These are phyloP conservation scores for Suillus americanus DNA, from an alignment of 768 basidiomycete genomes.

Conservation along the genomic window DNA sequence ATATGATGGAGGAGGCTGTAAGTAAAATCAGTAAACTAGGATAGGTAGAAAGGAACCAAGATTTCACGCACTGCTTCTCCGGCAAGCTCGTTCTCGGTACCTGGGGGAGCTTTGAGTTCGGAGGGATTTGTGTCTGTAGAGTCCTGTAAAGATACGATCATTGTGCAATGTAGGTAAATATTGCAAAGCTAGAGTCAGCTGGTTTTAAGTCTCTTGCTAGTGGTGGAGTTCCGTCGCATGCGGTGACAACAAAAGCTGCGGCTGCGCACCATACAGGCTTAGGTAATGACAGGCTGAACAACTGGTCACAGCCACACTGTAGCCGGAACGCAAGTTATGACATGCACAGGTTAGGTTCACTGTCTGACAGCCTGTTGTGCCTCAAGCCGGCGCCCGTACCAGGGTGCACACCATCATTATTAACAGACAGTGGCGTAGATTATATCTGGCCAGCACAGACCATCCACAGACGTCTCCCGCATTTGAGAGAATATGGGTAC, in stretches of 20 bases:
- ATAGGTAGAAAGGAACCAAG: not conserved
- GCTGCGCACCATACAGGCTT: not conserved
- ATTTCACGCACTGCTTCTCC: not conserved
- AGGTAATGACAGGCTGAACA: not conserved
- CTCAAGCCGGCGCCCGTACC: not conserved
- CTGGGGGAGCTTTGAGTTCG: not conserved
- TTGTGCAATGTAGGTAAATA: not conserved
- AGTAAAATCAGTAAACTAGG: not conserved
- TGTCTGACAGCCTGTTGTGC: not conserved
- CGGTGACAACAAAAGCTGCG: not conserved
- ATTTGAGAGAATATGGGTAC: too few relatives aligned
- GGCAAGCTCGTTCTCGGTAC: not conserved
- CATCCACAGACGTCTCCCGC: not conserved
- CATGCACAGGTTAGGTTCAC: not conserved
- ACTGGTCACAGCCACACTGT: too few relatives aligned
- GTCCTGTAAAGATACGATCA: not conserved
- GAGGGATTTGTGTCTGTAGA: not conserved
- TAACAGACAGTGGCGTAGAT: not conserved
- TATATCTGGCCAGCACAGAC: not conserved
- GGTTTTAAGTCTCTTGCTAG: not conserved
- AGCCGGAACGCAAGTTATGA: not conserved
- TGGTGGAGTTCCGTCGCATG: not conserved
- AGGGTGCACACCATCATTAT: not conserved
- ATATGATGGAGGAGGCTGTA: constrained; percentile 28
- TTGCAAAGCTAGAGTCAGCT: not conserved